Evolutionary conservation across 2,329 filamentous ascomycete genomes (phyloP).

Genomic region (Stagonosporopsis cucurbitacearum): DNA sequence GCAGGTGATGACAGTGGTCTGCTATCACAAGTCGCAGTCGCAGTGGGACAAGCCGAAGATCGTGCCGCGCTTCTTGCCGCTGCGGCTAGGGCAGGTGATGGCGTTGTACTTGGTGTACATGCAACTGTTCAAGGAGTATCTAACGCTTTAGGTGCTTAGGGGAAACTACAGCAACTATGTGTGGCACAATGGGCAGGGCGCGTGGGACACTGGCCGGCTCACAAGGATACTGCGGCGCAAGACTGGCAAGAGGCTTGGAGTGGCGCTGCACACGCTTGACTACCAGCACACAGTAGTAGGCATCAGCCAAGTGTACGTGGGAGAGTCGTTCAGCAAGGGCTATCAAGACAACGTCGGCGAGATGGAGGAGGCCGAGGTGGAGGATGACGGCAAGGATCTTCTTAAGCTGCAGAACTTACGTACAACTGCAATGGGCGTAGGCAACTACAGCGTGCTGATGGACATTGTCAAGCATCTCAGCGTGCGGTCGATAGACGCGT

Average conservation of each 20-base stretch:
- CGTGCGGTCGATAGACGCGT: slow-evolving; percentile 24
- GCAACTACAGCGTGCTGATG: slow-evolving; percentile 23
- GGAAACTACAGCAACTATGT: slow-evolving; percentile 19
- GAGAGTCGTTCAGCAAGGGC: slow-evolving; percentile 21
- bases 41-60: slow-evolving; percentile 34
- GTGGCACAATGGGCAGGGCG: slow-evolving; percentile 8
- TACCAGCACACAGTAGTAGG: slow-evolving; percentile 25
- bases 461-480: slow-evolving; percentile 33
- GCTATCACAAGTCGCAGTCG: slow-evolving; percentile 35
- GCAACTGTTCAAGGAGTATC: too few species aligned
- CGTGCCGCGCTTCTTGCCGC: slow-evolving; percentile 30
- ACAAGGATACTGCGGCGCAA: slow-evolving; percentile 23
- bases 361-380: slow-evolving; percentile 27
- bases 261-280: slow-evolving; percentile 21
- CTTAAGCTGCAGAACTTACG: slow-evolving; percentile 21
- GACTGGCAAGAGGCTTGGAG: slow-evolving; percentile 22
- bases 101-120: too few species aligned
- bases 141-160: too few species aligned
- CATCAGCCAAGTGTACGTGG: slow-evolving; percentile 19
- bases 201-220: slow-evolving; percentile 19
- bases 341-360: slow-evolving; percentile 27
- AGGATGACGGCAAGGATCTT: slow-evolving; percentile 12
- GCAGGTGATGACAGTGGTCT: slow-evolving; percentile 23
- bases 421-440: slow-evolving; percentile 12
- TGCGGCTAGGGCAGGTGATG: slow-evolving; percentile 27